A percentile compares a stretch with the other conserved stretches of the same genome.
phyloP scores from a whole-genome alignment of 306 rosid species.

The Quercus robur region DNA sequence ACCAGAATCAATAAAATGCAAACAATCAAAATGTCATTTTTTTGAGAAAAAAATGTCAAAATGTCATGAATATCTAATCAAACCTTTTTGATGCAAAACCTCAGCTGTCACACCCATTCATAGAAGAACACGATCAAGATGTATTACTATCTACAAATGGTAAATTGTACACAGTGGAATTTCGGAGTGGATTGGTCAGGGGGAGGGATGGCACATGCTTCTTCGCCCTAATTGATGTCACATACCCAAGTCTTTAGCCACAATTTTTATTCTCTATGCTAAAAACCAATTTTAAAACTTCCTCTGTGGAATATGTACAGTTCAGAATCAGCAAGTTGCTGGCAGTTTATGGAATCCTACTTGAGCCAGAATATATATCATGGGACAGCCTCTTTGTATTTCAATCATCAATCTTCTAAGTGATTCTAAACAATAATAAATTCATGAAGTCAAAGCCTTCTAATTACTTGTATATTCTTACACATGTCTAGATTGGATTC shows the following conservation, averaged over 20 bases:
- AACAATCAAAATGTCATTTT: not conserved
- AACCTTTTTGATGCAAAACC: not conserved
- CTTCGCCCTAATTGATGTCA: not conserved
- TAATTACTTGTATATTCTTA: not conserved
- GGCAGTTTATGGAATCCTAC: not conserved
- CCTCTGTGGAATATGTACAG: not conserved
- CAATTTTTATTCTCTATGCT: not conserved
- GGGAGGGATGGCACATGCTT: not conserved
- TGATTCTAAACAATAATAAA: not conserved
- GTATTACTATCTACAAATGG: not conserved
- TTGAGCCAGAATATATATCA: not conserved
- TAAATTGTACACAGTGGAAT: not conserved
- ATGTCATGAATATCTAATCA: not conserved
- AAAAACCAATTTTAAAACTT: not conserved
- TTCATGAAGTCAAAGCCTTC: not conserved
- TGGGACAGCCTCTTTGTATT: not conserved
- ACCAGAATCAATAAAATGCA: not conserved
- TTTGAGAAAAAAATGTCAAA: no score
- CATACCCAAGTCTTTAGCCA: not conserved
- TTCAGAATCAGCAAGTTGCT: not conserved
- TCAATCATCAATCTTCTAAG: not conserved
- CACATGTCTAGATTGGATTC: not conserved
- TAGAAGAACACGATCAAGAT: not conserved
- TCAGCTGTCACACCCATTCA: not conserved
- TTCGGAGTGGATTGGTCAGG: not conserved